Percentiles rank a stretch among this genome's conserved stretches.
phyloP scores from a whole-genome alignment of 305 asterid genomes.

The Withania somnifera region DNA sequence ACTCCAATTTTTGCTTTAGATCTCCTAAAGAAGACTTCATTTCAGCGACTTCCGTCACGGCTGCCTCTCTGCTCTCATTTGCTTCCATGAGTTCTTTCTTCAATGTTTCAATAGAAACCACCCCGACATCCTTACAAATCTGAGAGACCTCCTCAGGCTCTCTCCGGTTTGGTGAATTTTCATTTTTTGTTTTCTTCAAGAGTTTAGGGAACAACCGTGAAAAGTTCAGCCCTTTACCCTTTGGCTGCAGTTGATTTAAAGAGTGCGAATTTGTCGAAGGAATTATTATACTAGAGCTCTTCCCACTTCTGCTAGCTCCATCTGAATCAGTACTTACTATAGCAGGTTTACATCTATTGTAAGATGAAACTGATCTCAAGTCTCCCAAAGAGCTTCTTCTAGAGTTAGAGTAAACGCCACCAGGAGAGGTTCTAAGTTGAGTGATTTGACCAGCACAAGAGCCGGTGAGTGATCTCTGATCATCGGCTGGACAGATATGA shows the following conservation, averaged over 20 bases:
- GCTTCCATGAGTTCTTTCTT: conserved; percentile 51
- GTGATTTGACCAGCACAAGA: conserved; percentile 20
- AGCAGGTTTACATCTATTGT: conserved; percentile 23
- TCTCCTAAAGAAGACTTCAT: conserved; percentile 50
- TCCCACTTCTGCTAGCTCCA: conserved; percentile 13
- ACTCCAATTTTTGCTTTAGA: conserved; percentile 48
- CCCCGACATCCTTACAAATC: conserved; percentile 10
- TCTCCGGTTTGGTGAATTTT: conserved; percentile 12
- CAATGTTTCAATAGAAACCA: conserved; percentile 29
- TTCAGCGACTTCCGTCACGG: conserved; percentile 40
- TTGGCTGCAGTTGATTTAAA: conserved; percentile 20
- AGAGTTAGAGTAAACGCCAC: conserved; percentile 27
- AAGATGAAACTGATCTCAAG: conserved; percentile 24
- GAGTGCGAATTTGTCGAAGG: conserved; percentile 35
- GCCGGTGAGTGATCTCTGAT: conserved; percentile 32
- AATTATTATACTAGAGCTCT: conserved; percentile 17
- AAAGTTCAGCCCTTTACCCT: conserved; percentile 21
- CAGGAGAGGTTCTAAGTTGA: conserved; percentile 22
- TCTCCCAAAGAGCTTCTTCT: conserved; percentile 28
- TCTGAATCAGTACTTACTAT: conserved; percentile 8
- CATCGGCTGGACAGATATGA: conserved; percentile 40
- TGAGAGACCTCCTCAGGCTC: conserved; percentile 22
- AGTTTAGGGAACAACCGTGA: conserved; percentile 34
- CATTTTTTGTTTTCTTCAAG: conserved; percentile 27
- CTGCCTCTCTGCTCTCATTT: conserved; percentile 42